Evolutionary conservation across 2,329 filamentous ascomycete species (phyloP).

Genomic region (Talaromyces rugulosus): DNA sequence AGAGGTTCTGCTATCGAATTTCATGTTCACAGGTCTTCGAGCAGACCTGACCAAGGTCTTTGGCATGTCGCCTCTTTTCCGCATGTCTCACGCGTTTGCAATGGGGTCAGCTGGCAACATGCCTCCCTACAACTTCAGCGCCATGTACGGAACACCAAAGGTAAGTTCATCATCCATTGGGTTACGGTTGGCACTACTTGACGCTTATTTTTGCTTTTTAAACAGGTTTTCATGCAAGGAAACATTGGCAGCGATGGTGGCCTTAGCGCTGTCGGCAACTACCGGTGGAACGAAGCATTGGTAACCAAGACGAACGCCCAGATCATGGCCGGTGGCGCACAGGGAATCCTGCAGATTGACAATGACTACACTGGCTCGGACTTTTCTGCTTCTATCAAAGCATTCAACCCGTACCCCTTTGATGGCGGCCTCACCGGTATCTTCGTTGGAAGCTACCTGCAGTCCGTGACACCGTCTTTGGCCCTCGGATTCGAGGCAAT

Average conservation of each 20-base stretch:
- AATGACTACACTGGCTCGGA: slow-evolving; percentile 92
- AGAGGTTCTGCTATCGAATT: slow-evolving; percentile 93
- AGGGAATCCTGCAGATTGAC: slow-evolving; percentile 89
- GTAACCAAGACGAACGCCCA: slow-evolving; percentile 86
- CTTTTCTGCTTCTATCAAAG: slow-evolving; percentile 89
- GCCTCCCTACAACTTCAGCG: slow-evolving; percentile 92
- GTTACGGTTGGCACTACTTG: neutral
- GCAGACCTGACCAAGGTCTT: slow-evolving; percentile 97
- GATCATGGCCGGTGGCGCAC: slow-evolving; percentile 69
- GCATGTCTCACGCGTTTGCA: slow-evolving; percentile 94
- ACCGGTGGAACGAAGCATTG: slow-evolving; percentile 74
- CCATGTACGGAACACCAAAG: slow-evolving; percentile 88
- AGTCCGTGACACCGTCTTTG: slow-evolving; percentile 82
- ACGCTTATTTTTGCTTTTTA: slow-evolving; percentile 1
- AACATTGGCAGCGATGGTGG: slow-evolving; percentile 90
- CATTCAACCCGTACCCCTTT: slow-evolving; percentile 89
- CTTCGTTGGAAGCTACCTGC: slow-evolving; percentile 91
- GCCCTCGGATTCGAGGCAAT: slow-evolving; percentile 87
- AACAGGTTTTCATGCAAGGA: slow-evolving; percentile 88
- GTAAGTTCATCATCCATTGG: slow-evolving; percentile 48
- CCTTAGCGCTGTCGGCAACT: slow-evolving; percentile 87
- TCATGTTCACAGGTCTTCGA: slow-evolving; percentile 92
- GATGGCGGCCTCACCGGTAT: slow-evolving; percentile 93
- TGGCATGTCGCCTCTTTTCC: slow-evolving; percentile 88
- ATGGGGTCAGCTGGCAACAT: slow-evolving; percentile 78